Percentiles rank a stretch among this genome's conserved stretches.
phyloP scores from a whole-genome alignment of 176 grass and related monocot genomes.

The Lolium multiflorum region DNA sequence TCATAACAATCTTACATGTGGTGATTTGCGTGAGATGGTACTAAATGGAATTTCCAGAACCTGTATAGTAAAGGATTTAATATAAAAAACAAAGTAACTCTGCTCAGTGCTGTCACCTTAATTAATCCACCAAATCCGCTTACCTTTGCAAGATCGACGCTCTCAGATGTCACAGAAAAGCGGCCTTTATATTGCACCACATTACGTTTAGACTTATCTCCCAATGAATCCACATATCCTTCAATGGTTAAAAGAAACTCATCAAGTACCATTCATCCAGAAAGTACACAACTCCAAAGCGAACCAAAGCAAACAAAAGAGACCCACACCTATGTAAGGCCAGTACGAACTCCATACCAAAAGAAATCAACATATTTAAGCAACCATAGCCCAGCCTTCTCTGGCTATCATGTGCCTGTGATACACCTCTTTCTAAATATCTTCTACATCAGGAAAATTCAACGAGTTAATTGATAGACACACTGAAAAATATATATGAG shows the following conservation, averaged over 20 bases:
- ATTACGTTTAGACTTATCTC: slow-evolving; percentile 85
- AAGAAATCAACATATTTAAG: too few species aligned
- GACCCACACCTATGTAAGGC: too few species aligned
- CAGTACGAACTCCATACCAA: too few species aligned
- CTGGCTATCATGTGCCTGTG: too few species aligned
- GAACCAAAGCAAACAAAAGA: not conserved
- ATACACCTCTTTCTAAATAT: too few species aligned
- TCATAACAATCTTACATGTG: slow-evolving; percentile 62
- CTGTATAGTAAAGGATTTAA: slow-evolving; percentile 17
- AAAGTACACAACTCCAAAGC: not conserved
- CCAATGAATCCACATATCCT: slow-evolving; percentile 93
- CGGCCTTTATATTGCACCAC: slow-evolving; percentile 98
- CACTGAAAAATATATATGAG: too few species aligned
- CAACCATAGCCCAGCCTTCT: too few species aligned
- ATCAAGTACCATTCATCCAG: slow-evolving; percentile 13
- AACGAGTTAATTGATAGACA: too few species aligned
- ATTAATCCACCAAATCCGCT: slow-evolving; percentile 36
- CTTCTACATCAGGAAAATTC: too few species aligned
- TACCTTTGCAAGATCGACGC: slow-evolving; percentile 97
- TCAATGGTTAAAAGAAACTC: slow-evolving; percentile 49
- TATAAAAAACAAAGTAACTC: not conserved
- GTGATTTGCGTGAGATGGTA: slow-evolving; percentile 61
- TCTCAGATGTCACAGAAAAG: slow-evolving; percentile 99
- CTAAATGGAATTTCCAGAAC: slow-evolving; percentile 77
- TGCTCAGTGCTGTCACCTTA: slow-evolving; percentile 12